Evolutionary conservation across 176 grass and related monocot species (phyloP).

Genomic region (Guadua angustifolia): DNA sequence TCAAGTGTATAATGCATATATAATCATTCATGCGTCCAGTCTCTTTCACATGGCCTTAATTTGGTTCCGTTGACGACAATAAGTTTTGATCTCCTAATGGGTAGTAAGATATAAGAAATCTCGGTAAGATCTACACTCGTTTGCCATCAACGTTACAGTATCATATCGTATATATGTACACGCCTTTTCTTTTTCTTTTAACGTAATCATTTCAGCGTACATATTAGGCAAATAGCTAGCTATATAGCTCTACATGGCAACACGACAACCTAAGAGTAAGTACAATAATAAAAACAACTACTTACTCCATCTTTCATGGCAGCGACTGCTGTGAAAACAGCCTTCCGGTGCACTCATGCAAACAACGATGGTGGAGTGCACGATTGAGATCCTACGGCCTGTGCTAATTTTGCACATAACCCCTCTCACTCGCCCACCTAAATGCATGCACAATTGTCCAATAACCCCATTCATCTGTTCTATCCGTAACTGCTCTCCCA

Average conservation of each 20-base stretch:
- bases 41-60: slow-evolving; percentile 18
- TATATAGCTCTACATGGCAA: background rate
- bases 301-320: too few species aligned
- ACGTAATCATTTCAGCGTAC: slow-evolving; percentile 2
- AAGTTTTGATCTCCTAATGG: slow-evolving; percentile 5
- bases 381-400: too few species aligned
- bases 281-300: too few species aligned
- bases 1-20: slow-evolving; percentile 3
- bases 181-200: background rate
- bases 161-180: background rate
- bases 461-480: too few species aligned
- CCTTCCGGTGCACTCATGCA: too few species aligned
- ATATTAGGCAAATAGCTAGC: background rate
- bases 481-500: too few species aligned
- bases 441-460: too few species aligned
- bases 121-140: slow-evolving; percentile 11
- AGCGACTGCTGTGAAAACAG: too few species aligned
- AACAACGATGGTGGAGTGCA: too few species aligned
- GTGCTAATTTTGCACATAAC: too few species aligned
- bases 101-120: background rate
- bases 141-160: background rate
- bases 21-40: background rate
- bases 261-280: background rate
- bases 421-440: too few species aligned
- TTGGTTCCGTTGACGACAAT: background rate